phyloP scores from a whole-genome alignment of 2,329 filamentous ascomycete species.

The Cryoendolithus antarcticus region DNA sequence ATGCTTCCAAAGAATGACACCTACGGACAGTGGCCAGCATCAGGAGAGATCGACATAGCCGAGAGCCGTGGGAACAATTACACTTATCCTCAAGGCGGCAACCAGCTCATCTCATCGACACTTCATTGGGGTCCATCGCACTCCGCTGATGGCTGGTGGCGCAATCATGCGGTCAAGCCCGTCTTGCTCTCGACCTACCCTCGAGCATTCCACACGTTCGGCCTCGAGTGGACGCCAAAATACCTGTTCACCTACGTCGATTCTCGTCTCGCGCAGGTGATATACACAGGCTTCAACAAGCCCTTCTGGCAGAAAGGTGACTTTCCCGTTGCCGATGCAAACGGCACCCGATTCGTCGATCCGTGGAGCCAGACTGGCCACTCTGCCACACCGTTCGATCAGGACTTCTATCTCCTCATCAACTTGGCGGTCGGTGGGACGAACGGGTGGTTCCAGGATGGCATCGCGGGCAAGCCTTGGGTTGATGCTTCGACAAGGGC shows the following conservation, averaged over 20 bases:
- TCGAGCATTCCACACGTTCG: constrained; percentile 60
- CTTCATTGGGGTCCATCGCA: constrained; percentile 71
- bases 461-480: constrained; percentile 64
- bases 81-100: constrained; percentile 62
- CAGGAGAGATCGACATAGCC: constrained; percentile 73
- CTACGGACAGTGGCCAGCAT: constrained; percentile 67
- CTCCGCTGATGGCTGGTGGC: constrained; percentile 68
- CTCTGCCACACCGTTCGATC: constrained; percentile 29
- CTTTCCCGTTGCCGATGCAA: constrained; percentile 22
- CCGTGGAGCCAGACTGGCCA: constrained; percentile 25
- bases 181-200: constrained; percentile 66
- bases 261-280: constrained; percentile 63
- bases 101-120: constrained; percentile 67
- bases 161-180: constrained; percentile 64
- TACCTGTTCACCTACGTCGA: constrained; percentile 83
- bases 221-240: constrained; percentile 77
- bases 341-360: constrained; percentile 25
- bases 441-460: constrained; percentile 67
- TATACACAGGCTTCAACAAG: constrained; percentile 50
- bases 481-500: constrained; percentile 55
- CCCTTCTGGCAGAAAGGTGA: constrained; percentile 28
- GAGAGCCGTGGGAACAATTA: constrained; percentile 76
- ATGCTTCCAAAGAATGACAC: constrained; percentile 63
- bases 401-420: constrained; percentile 30
- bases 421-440: constrained; percentile 29